Conservation (phyloP, 2,329 filamentous ascomycete genomes). For the Cladosporium austrohemisphaericum region DNA sequence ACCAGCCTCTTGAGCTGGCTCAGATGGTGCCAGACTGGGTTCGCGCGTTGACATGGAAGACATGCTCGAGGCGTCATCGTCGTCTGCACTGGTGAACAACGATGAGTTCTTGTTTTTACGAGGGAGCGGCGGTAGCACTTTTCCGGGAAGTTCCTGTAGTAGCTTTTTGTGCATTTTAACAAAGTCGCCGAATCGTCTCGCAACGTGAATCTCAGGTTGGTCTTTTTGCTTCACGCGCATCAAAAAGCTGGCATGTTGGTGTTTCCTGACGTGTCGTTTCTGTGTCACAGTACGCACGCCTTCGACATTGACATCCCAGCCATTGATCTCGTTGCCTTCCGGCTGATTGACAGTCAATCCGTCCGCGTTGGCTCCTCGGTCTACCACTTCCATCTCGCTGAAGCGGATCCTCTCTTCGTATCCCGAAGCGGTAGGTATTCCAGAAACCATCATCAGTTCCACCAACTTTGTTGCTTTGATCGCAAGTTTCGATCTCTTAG, state of each 20-base stretch:
- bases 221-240: slow-evolving; percentile 77
- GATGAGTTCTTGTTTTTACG: slow-evolving; percentile 86
- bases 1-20: slow-evolving; percentile 26
- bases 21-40: slow-evolving; percentile 23
- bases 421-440: slow-evolving; percentile 88
- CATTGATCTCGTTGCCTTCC: slow-evolving; percentile 87
- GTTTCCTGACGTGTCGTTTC: slow-evolving; percentile 82
- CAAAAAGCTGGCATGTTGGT: slow-evolving; percentile 91
- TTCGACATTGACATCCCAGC: slow-evolving; percentile 95
- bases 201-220: slow-evolving; percentile 73
- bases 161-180: slow-evolving; percentile 72
- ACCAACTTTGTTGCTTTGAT: slow-evolving; percentile 92
- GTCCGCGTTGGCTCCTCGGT: slow-evolving; percentile 85
- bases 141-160: slow-evolving; percentile 82
- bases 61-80: slow-evolving; percentile 71
- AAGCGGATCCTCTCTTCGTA: slow-evolving; percentile 98
- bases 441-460: slow-evolving; percentile 99
- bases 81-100: slow-evolving; percentile 53
- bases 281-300: slow-evolving; percentile 76
- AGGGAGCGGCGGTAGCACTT: slow-evolving; percentile 79
- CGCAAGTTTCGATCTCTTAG: slow-evolving; percentile 87
- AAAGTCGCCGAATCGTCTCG: slow-evolving; percentile 86
- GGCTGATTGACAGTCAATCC: slow-evolving; percentile 83
- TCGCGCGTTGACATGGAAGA: slow-evolving; percentile 72
- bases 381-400: slow-evolving; percentile 93